Conservation (phyloP, 495 filamentous ascomycete species). For the Thermothielavioides terrestris region DNA sequence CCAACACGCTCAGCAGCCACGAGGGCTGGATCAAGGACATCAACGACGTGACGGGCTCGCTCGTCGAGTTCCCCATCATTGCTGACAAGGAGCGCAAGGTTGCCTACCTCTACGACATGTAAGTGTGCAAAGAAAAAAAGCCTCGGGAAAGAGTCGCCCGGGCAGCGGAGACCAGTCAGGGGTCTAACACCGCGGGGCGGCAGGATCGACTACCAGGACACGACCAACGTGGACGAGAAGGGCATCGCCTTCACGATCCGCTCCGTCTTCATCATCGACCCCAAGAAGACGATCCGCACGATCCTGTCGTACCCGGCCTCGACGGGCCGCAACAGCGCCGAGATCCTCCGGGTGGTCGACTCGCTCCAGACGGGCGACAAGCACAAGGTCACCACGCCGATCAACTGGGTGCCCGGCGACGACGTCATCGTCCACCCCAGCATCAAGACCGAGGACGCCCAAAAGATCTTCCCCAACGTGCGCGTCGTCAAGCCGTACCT, state of each 20-base stretch:
- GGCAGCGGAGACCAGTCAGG: too few relatives aligned
- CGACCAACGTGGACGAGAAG: slow-evolving; percentile 85
- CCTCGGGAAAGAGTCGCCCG: too few relatives aligned
- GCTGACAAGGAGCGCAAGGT: slow-evolving; percentile 94
- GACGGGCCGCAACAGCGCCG: slow-evolving; percentile 92
- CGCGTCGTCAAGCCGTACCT: slow-evolving; percentile 92
- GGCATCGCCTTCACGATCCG: slow-evolving; percentile 98
- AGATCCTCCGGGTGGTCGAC: slow-evolving; percentile 92
- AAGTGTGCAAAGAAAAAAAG: slow-evolving; percentile 31
- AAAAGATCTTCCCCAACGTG: slow-evolving; percentile 84
- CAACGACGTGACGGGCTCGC: slow-evolving; percentile 76
- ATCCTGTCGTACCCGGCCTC: slow-evolving; percentile 96
- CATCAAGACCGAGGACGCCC: slow-evolving; percentile 78
- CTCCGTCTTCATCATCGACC: slow-evolving; percentile 98
- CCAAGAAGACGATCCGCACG: slow-evolving; percentile 93
- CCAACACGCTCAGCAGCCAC: slow-evolving; percentile 62
- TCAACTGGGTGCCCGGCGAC: slow-evolving; percentile 85
- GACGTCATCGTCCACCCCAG: slow-evolving; percentile 93
- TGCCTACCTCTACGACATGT: slow-evolving; percentile 92
- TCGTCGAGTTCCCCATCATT: slow-evolving; percentile 89
- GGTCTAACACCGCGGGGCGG: neutral
- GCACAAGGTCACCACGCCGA: slow-evolving; percentile 85
- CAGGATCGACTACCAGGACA: slow-evolving; percentile 71
- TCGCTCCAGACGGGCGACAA: slow-evolving; percentile 97
- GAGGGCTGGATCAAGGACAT: slow-evolving; percentile 91